Conservation (phyloP, 148 eudicot genomes). For the Spergularia bocconei region DNA sequence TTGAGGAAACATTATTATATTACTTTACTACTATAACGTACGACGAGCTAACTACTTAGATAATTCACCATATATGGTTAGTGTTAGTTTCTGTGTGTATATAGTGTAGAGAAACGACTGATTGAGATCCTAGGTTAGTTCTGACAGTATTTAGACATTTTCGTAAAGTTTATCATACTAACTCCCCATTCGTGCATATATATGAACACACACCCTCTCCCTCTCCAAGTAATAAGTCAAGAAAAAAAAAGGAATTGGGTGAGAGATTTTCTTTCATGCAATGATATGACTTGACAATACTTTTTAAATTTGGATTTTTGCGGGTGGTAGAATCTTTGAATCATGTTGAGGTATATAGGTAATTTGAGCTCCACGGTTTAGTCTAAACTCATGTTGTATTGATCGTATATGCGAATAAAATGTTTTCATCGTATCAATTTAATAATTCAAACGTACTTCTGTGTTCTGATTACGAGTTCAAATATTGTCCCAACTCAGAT, state of each 20-base stretch:
- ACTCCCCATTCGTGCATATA: constrained; percentile 7
- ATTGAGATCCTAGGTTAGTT: not conserved
- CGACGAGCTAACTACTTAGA: constrained; percentile 1
- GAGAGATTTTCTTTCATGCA: not conserved
- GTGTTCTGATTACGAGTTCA: no score
- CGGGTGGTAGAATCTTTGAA: constrained; percentile 13
- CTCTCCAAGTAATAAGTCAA: not conserved
- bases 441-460: no score
- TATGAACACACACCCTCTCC: not conserved
- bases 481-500: no score
- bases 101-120: not conserved
- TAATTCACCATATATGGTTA: not conserved
- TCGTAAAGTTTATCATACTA: no score
- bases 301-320: constrained; percentile 7
- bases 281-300: constrained; percentile 9
- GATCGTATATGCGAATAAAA: no score
- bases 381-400: no score
- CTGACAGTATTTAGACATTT: not conserved
- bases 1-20: not conserved
- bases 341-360: no score
- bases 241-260: not conserved
- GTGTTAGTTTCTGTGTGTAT: not conserved
- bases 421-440: no score
- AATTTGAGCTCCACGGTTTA: no score
- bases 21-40: constrained; percentile 1